Base-by-base conservation (phyloP, 2,329 filamentous ascomycete genomes). In the Dothistroma septosporum region DNA sequence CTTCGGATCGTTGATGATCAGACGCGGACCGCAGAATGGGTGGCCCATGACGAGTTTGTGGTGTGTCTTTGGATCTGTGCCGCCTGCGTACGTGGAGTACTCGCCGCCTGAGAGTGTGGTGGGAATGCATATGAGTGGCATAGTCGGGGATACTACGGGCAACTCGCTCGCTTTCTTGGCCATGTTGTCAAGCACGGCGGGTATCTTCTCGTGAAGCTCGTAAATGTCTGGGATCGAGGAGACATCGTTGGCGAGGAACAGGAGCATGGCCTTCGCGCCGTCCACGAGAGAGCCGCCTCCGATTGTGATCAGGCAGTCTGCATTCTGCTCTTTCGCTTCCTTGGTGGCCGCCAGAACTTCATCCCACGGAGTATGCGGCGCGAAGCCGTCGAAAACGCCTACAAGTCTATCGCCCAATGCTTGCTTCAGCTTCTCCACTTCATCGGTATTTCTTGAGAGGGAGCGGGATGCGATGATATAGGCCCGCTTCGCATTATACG, bases 1-100 rank as follows among this genome's bases (percentile, higher is more conserved):
- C 14, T 76, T 73, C 1, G 84, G 81, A 60, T 86, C 84, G 2
- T 84, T 78, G 50, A 87, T 81, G 7, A 86, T 75, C 2, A 87
- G 75, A 5, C 77, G 70, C 0, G 83, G 78, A 0, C 79, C 78
- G 24, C 60, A 59, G 59, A 72, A 72, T 33, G 63, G 67, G 16
- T 69, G 64, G 28, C 57, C 62, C 22, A 64, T 32, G 35, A 56
- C 41, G 8, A 32, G 16, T 41, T 68, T 68, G 12, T 61, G 61
- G n/a, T 60, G 58, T 2, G 62, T 66, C 4, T 28, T 24, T 4
- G 64, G 63, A 31, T 68, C 59, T 0, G 78, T 80, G 8, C 72
- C 76, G 1, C 78, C 78, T 2, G 74, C 77, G 21, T 74, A 68
- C 1, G 69, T 59, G 2, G 71, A 73, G 62, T 76, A 80, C 63